Evolutionary conservation across 306 rosid species (phyloP).

Genomic region (Quercus variabilis): DNA sequence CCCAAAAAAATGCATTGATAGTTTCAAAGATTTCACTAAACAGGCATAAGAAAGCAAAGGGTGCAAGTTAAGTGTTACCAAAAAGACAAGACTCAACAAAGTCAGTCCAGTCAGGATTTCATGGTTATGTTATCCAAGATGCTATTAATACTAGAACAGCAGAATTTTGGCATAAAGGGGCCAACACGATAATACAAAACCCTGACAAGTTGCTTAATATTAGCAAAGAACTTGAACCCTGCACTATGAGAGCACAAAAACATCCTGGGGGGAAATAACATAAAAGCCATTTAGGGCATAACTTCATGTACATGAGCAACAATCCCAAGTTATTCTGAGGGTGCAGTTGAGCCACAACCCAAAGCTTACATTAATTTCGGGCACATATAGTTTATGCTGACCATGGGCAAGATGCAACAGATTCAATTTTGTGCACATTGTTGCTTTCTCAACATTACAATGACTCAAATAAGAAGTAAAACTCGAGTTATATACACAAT

Average conservation of each 20-base stretch:
- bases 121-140: neutral
- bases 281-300: neutral
- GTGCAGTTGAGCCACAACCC: neutral
- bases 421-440: neutral
- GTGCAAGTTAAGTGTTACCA: neutral
- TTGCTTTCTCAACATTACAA: neutral
- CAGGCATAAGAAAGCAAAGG: neutral
- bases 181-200: neutral
- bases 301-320: neutral
- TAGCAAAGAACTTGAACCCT: neutral
- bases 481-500: neutral
- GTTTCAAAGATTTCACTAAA: neutral
- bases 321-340: neutral
- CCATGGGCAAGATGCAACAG: slow-evolving; percentile 1
- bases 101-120: neutral
- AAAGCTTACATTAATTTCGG: neutral
- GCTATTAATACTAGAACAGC: neutral
- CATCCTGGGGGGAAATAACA: neutral
- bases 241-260: neutral
- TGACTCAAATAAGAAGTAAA: slow-evolving; percentile 9
- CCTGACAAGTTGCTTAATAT: neutral
- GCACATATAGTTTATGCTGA: neutral
- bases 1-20: neutral
- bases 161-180: neutral
- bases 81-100: neutral